These are phyloP conservation scores for Ramalina intermedia DNA, from an alignment of 495 filamentous ascomycete species.

Conservation along the genomic window DNA sequence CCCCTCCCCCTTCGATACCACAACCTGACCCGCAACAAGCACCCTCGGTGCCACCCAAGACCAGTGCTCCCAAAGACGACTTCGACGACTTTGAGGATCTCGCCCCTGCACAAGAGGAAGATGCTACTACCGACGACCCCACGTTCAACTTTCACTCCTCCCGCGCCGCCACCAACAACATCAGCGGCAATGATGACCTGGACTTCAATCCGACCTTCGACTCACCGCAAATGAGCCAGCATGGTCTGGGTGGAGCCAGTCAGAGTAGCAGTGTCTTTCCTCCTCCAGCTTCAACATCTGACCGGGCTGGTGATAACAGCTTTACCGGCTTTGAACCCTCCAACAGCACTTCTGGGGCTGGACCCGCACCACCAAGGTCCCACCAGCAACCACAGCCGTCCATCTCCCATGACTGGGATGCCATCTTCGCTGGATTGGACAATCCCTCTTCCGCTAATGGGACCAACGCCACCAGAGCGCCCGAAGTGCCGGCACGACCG, in stretches of 20 bases:
- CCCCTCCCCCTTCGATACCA: conserved; percentile 1
- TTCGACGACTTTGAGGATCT: conserved; percentile 88
- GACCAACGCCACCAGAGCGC: background rate
- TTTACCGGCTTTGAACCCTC: conserved; percentile 37
- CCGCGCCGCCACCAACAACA: background rate
- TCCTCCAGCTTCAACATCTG: conserved; percentile 8
- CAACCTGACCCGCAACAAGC: conserved; percentile 18
- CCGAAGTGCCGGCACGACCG: background rate
- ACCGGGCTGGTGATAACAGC: conserved; percentile 26
- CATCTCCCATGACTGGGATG: conserved; percentile 77
- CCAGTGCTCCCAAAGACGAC: conserved; percentile 41
- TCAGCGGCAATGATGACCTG: conserved; percentile 25
- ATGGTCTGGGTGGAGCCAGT: conserved; percentile 22
- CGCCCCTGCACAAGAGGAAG: conserved; percentile 76
- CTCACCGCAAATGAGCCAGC: conserved; percentile 19
- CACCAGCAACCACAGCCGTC: conserved; percentile 17
- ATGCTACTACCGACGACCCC: conserved; percentile 46
- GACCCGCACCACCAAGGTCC: conserved; percentile 17
- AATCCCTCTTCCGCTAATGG: conserved; percentile 1
- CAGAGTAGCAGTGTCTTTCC: conserved; percentile 15
- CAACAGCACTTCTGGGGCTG: conserved; percentile 16
- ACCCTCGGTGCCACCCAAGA: conserved; percentile 8
- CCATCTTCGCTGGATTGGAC: conserved; percentile 75
- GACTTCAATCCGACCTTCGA: conserved; percentile 56
- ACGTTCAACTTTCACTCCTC: conserved; percentile 30